Conservation (phyloP, 1,284 basidiomycete genomes). For the Pholiota adiposa region DNA sequence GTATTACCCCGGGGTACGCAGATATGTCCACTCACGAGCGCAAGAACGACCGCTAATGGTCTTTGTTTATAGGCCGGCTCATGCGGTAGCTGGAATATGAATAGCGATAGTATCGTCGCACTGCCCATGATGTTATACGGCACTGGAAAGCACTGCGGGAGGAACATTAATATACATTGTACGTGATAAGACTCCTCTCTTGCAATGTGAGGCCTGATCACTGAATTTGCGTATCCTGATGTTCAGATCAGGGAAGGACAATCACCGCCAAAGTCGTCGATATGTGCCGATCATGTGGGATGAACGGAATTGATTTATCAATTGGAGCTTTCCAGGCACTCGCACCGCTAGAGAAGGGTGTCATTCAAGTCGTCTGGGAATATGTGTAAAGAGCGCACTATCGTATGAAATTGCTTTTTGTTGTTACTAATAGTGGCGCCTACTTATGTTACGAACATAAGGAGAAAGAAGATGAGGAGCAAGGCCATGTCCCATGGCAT, state of each 20-base stretch:
- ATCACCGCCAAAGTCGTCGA: conserved; percentile 28
- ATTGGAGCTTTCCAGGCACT: conserved; percentile 26
- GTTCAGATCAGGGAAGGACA: conserved; percentile 28
- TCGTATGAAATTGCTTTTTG: too few species aligned
- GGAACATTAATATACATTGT: conserved; percentile 32
- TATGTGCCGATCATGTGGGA: conserved; percentile 31
- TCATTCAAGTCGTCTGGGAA: conserved; percentile 26
- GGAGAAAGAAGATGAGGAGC: too few species aligned
- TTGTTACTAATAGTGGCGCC: too few species aligned
- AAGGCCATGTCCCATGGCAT: too few species aligned
- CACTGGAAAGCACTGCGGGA: conserved; percentile 29
- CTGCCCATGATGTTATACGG: conserved; percentile 27
- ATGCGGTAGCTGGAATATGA: conserved; percentile 29
- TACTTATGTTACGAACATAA: too few species aligned
- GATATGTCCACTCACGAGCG: too few species aligned
- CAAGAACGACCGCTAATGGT: neutral
- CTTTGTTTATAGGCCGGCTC: conserved; percentile 20
- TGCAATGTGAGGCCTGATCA: neutral
- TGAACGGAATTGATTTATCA: conserved; percentile 30
- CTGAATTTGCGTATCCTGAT: neutral
- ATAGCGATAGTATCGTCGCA: conserved; percentile 33
- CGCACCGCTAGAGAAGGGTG: conserved; percentile 21
- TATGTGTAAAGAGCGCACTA: conserved; percentile 14
- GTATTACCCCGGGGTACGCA: neutral
- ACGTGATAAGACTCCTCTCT: conserved; percentile 12